These are phyloP conservation scores for Helicocarpus griseus DNA, from an alignment of 2,329 filamentous ascomycete species.

Conservation along the genomic window DNA sequence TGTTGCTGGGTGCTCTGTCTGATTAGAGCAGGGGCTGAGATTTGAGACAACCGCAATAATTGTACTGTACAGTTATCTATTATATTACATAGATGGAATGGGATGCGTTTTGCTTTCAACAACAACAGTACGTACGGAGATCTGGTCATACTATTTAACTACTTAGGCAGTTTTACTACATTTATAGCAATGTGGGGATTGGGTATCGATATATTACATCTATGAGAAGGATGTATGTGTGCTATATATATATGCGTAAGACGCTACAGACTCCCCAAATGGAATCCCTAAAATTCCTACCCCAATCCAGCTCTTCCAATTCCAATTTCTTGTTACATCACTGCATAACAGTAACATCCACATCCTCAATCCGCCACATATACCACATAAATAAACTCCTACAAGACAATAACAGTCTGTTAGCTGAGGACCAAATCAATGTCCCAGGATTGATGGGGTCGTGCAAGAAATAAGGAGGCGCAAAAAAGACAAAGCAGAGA, in stretches of 20 bases:
- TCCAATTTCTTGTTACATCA: background rate
- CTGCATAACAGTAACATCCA: conserved; percentile 52
- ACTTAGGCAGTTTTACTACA: too few species aligned
- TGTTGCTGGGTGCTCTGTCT: background rate
- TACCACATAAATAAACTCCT: conserved; percentile 97
- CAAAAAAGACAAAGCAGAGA: conserved; percentile 10
- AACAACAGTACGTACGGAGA: background rate
- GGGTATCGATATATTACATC: background rate
- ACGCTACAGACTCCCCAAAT: background rate
- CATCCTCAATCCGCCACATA: conserved; percentile 83
- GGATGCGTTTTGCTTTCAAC: conserved; percentile 16
- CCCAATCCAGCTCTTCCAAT: background rate
- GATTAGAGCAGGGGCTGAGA: background rate
- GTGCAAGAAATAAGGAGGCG: background rate
- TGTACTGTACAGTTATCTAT: conserved; percentile 3
- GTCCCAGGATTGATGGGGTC: background rate
- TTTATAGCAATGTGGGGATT: too few species aligned
- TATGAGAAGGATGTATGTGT: background rate
- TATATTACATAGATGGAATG: conserved; percentile 8
- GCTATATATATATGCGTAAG: background rate
- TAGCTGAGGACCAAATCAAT: background rate
- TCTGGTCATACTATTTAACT: background rate
- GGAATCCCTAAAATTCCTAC: conserved; percentile 5
- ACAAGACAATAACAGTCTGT: background rate
- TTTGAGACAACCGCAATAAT: background rate